phyloP scores from a whole-genome alignment of 169 alveolate species.

The Pseudocohnilembus persalinus region DNA sequence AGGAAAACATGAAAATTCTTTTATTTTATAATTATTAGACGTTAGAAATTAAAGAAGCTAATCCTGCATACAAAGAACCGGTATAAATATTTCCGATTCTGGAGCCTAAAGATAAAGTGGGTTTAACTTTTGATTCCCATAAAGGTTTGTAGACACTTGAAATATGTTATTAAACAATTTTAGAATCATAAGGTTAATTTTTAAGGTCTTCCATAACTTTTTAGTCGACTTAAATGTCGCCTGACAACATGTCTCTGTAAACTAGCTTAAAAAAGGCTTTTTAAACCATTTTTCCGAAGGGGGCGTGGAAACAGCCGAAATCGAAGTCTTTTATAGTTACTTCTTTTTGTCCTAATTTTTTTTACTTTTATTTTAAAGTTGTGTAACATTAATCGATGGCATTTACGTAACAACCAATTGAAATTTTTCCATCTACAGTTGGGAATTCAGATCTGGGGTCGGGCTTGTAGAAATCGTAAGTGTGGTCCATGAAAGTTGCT shows the following conservation, averaged over 20 bases:
- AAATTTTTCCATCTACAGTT: conserved; percentile 82
- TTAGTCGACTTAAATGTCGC: background rate
- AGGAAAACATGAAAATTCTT: conserved; percentile 78
- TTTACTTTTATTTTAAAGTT: conserved; percentile 48
- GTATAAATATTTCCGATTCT: conserved; percentile 84
- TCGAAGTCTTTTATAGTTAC: conserved; percentile 49
- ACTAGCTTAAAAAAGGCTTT: conserved; percentile 63
- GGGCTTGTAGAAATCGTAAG: conserved; percentile 87
- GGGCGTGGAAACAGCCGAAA: conserved; percentile 81
- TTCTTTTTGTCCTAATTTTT: conserved; percentile 29
- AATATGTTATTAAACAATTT: conserved; percentile 38
- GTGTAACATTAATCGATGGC: conserved; percentile 68
- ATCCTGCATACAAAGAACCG: conserved; percentile 75
- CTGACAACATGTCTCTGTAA: conserved; percentile 35
- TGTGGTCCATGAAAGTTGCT: conserved; percentile 73
- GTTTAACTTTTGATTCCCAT: conserved; percentile 72
- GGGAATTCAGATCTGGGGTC: conserved; percentile 81
- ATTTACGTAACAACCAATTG: conserved; percentile 66
- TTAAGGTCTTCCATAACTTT: conserved; percentile 3
- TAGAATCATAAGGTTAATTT: conserved; percentile 24
- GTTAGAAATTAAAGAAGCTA: conserved; percentile 62
- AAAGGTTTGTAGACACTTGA: conserved; percentile 39
- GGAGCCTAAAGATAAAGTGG: conserved; percentile 65
- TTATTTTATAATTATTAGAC: conserved; percentile 53
- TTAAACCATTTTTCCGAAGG: conserved; percentile 79